Evolutionary conservation across 108 stramenopile species (phyloP).

Genomic region (Pseudonitzschia multiseries): DNA sequence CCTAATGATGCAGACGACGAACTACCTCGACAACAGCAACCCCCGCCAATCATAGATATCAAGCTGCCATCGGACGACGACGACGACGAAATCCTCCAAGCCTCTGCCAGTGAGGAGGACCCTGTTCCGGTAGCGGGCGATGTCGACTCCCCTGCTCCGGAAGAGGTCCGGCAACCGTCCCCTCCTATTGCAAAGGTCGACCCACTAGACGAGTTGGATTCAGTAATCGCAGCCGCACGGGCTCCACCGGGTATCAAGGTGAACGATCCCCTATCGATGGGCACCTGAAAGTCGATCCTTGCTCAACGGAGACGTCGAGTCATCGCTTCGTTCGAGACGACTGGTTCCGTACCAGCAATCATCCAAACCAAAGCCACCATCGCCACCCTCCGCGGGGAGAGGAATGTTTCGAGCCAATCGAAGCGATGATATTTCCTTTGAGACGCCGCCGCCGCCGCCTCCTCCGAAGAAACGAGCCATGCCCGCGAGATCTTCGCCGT

Average conservation of each 20-base stretch:
- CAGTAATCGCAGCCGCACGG: neutral
- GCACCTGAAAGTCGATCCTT: neutral
- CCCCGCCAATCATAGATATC: neutral
- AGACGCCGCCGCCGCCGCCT: neutral
- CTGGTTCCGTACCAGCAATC: neutral
- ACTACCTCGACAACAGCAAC: neutral
- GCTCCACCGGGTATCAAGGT: neutral
- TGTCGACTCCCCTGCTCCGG: no score
- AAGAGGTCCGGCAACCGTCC: no score
- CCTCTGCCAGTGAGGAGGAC: neutral
- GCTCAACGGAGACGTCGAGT: neutral
- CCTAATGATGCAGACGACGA: neutral
- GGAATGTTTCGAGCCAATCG: neutral
- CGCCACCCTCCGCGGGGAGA: neutral
- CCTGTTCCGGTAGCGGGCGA: no score
- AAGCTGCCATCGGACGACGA: neutral
- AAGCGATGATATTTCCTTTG: neutral
- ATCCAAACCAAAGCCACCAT: neutral
- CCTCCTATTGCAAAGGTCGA: no score
- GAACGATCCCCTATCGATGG: neutral
- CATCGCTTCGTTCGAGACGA: neutral
- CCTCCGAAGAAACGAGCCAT: neutral
- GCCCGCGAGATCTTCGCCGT: neutral
- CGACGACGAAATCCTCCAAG: neutral
- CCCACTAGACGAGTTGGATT: neutral